These are phyloP conservation scores for Aspergillus brunneoviolaceus DNA, from an alignment of 2,329 filamentous ascomycete species.

Conservation along the genomic window DNA sequence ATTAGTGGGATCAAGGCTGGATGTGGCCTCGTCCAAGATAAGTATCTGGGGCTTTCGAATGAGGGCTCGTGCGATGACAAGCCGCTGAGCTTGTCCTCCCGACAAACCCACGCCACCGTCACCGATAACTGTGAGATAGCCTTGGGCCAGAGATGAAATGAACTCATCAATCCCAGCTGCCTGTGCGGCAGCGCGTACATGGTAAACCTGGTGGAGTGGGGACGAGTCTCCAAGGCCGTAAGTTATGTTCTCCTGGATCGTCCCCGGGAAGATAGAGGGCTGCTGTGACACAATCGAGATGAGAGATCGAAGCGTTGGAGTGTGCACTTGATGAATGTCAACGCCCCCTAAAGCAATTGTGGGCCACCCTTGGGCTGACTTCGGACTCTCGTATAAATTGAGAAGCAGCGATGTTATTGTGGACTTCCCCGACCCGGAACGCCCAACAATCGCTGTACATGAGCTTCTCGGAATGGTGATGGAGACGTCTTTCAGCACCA, in stretches of 20 bases:
- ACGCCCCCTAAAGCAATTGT: constrained; percentile 55
- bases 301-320: constrained; percentile 59
- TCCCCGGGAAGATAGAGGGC: constrained; percentile 59
- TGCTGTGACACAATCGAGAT: constrained; percentile 61
- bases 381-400: constrained; percentile 60
- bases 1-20: constrained; percentile 70
- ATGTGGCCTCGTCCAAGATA: constrained; percentile 84
- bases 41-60: constrained; percentile 69
- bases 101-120: constrained; percentile 73
- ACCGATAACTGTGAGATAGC: constrained; percentile 72
- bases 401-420: constrained; percentile 75
- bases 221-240: constrained; percentile 68
- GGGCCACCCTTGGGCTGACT: constrained; percentile 21
- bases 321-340: constrained; percentile 60
- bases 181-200: constrained; percentile 56
- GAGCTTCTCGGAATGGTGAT: constrained; percentile 63
- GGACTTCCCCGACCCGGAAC: constrained; percentile 87
- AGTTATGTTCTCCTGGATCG: constrained; percentile 57
- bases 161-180: constrained; percentile 71
- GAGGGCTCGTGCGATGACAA: constrained; percentile 79
- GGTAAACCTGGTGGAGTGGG: constrained; percentile 46
- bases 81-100: constrained; percentile 78
- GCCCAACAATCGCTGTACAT: constrained; percentile 75
- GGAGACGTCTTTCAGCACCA: constrained; percentile 64
- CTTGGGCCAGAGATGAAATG: constrained; percentile 66